Evolutionary conservation across 2,329 filamentous ascomycete genomes (phyloP).

Genomic region (Emergomyces africanus): DNA sequence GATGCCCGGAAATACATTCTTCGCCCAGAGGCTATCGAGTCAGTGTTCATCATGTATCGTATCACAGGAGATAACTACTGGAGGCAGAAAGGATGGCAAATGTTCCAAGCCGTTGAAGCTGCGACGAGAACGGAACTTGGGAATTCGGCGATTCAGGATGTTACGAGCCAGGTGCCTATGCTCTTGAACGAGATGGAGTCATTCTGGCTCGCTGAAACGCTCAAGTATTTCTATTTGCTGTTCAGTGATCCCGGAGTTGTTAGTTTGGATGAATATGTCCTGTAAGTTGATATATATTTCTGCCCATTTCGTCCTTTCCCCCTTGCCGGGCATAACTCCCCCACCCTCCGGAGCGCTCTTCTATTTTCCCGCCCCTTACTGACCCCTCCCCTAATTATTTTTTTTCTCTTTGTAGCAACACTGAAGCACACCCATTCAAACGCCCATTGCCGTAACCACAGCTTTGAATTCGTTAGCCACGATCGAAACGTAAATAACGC

Average conservation of each 20-base stretch:
- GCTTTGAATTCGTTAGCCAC: neutral
- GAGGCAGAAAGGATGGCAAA: constrained; percentile 73
- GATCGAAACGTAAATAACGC: neutral
- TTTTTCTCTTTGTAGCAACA: constrained; percentile 25
- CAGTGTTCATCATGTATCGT: constrained; percentile 80
- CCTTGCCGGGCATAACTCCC: too few species aligned
- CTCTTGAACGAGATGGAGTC: constrained; percentile 63
- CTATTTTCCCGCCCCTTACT: constrained; percentile 51
- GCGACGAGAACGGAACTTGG: constrained; percentile 54
- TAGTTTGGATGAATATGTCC: constrained; percentile 55
- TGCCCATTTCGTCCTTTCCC: neutral
- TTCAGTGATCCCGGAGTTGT: constrained; percentile 55
- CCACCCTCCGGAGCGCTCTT: constrained; percentile 71
- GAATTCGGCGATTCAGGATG: constrained; percentile 41
- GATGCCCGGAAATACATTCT: constrained; percentile 18
- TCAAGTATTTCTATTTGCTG: constrained; percentile 85
- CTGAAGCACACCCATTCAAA: constrained; percentile 41
- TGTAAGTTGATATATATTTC: constrained; percentile 36
- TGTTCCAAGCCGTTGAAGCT: constrained; percentile 62
- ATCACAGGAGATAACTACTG: constrained; percentile 66
- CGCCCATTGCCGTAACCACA: constrained; percentile 2
- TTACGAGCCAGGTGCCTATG: constrained; percentile 42
- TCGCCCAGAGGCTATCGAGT: constrained; percentile 77
- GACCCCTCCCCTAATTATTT: too few species aligned
- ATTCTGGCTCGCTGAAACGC: constrained; percentile 81